A percentile compares a stretch with the other conserved stretches of the same genome.
phyloP scores from a whole-genome alignment of 305 asterid genomes.

The Solanum hybrid region DNA sequence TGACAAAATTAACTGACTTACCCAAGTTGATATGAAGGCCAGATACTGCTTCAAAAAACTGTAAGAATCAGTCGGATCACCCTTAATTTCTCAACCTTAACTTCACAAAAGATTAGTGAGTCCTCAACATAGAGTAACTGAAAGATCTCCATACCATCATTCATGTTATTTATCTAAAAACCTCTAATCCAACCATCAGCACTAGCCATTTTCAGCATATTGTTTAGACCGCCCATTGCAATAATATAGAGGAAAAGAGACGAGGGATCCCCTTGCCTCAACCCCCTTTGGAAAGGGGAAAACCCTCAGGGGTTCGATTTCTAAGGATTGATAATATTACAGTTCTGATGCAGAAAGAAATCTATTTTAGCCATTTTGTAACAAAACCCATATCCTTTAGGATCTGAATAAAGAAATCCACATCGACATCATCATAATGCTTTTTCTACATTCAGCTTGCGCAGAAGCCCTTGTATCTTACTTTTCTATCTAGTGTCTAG shows the following conservation, averaged over 20 bases:
- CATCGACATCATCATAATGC: neutral
- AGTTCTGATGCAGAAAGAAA: neutral
- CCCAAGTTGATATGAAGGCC: neutral
- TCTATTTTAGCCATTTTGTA: neutral
- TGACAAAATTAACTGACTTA: neutral
- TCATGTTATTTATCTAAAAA: neutral
- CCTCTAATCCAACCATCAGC: neutral
- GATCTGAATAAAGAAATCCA: neutral
- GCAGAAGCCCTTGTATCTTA: neutral
- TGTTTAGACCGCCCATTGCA: neutral
- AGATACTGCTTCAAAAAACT: neutral
- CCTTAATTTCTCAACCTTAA: neutral
- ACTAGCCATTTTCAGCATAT: neutral
- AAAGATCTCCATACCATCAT: neutral
- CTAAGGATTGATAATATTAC: neutral
- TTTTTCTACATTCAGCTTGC: neutral
- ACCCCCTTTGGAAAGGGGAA: neutral
- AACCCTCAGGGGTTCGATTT: neutral
- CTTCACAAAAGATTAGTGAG: neutral
- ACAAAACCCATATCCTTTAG: neutral
- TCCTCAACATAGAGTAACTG: neutral
- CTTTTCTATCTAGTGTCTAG: neutral
- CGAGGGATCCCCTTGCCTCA: neutral
- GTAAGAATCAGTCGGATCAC: neutral
- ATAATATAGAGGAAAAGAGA: neutral